Evolutionary conservation across 2,329 filamentous ascomycete species (phyloP).

Genomic region (Fusarium verticillioides): DNA sequence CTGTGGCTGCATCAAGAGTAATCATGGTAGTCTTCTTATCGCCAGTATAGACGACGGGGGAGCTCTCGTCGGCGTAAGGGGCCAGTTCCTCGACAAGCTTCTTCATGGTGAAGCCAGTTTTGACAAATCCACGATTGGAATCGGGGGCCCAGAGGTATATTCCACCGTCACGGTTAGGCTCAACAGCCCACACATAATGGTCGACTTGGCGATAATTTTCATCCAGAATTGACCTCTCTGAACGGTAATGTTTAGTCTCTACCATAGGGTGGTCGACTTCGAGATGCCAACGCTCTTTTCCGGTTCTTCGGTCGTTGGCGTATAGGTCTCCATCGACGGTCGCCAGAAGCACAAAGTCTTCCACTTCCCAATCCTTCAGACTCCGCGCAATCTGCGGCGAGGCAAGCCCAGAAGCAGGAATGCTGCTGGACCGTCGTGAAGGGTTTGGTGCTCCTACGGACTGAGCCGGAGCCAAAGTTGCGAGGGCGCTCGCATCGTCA

Average conservation of each 20-base stretch:
- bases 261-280: constrained; percentile 88
- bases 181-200: constrained; percentile 94
- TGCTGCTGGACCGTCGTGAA: constrained; percentile 72
- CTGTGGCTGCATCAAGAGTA: constrained; percentile 87
- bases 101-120: constrained; percentile 81
- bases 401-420: constrained; percentile 72
- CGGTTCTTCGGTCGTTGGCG: constrained; percentile 88
- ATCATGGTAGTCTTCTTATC: constrained; percentile 92
- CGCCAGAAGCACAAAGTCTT: constrained; percentile 99
- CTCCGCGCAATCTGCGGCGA: constrained; percentile 95
- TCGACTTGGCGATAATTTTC: constrained; percentile 75
- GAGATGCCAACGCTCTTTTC: constrained; percentile 85
- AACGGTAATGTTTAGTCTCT: constrained; percentile 83
- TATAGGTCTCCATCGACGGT: constrained; percentile 98
- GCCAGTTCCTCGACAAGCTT: constrained; percentile 84
- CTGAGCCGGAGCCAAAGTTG: constrained; percentile 95
- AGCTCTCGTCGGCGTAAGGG: constrained; percentile 79
- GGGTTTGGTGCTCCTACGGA: constrained; percentile 91
- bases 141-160: constrained; percentile 86
- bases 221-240: constrained; percentile 71
- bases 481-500: constrained; percentile 91
- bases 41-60: constrained; percentile 87
- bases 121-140: constrained; percentile 67
- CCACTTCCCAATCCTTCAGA: constrained; percentile 99
- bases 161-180: constrained; percentile 86